Conservation (phyloP, 2,329 filamentous ascomycete genomes). For the Fusarium napiforme region DNA sequence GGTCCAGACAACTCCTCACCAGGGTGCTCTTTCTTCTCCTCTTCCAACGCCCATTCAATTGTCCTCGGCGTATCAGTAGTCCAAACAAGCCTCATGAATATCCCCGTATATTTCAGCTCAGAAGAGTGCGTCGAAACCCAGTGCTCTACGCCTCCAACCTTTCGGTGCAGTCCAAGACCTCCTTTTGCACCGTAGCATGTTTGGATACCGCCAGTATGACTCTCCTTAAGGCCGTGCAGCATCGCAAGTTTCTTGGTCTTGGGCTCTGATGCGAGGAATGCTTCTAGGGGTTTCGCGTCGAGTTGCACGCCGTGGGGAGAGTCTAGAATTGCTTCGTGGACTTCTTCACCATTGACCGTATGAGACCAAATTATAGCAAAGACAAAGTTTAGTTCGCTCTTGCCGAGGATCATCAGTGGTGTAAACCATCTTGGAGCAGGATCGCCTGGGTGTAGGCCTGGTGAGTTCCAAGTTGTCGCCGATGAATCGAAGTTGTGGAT, state of each 20-base stretch:
- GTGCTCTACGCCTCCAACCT: constrained; percentile 33
- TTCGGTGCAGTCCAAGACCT: constrained; percentile 35
- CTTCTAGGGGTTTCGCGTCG: constrained; percentile 28
- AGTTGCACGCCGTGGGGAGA: constrained; percentile 37
- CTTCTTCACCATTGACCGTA: background rate
- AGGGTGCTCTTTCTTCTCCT: constrained; percentile 15
- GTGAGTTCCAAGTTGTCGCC: constrained; percentile 22
- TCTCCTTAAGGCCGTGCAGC: constrained; percentile 42
- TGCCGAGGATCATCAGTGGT: constrained; percentile 30
- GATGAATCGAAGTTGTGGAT: constrained; percentile 16
- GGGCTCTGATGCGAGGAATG: constrained; percentile 34
- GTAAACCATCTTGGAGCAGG: constrained; percentile 39
- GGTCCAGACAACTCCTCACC: background rate
- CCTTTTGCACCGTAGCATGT: constrained; percentile 28
- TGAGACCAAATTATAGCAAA: constrained; percentile 40
- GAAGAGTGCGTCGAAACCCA: constrained; percentile 37
- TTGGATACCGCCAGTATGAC: background rate
- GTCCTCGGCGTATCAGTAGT: constrained; percentile 29
- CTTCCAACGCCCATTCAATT: constrained; percentile 33
- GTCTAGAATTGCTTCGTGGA: constrained; percentile 36
- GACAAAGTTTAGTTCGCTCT: constrained; percentile 33
- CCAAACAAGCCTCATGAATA: constrained; percentile 28
- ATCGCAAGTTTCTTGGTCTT: constrained; percentile 39
- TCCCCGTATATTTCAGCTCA: constrained; percentile 18
- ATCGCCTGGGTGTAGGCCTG: constrained; percentile 34